Evolutionary conservation across 2,329 filamentous ascomycete species (phyloP).

Genomic region (Aspergillus fumigatus): DNA sequence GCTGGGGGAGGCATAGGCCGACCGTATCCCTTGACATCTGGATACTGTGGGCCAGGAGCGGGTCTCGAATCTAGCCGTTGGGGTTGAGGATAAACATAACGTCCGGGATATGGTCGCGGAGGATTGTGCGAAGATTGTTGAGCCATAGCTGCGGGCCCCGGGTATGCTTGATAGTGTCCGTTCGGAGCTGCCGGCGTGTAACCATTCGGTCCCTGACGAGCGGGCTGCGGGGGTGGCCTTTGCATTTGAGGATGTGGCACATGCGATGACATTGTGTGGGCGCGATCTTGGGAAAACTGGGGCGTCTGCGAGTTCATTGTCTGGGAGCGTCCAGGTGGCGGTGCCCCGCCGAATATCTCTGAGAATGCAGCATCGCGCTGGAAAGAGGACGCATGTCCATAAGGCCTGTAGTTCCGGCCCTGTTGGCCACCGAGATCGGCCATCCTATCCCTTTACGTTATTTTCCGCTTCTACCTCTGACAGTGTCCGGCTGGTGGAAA

Average conservation of each 20-base stretch:
- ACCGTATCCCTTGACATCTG: constrained; percentile 55
- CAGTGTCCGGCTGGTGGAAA: neutral
- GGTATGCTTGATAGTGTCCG: constrained; percentile 39
- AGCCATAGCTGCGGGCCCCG: constrained; percentile 28
- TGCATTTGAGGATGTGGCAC: constrained; percentile 41
- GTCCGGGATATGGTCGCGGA: constrained; percentile 59
- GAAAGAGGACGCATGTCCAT: constrained; percentile 50
- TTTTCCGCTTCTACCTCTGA: neutral
- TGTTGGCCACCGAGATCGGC: constrained; percentile 62
- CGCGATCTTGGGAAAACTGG: constrained; percentile 62
- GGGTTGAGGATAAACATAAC: constrained; percentile 67
- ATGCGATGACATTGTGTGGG: constrained; percentile 70
- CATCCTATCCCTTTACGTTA: constrained; percentile 38
- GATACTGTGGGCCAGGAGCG: constrained; percentile 48
- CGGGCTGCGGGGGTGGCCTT: constrained; percentile 37
- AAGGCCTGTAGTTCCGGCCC: constrained; percentile 56
- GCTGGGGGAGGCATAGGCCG: constrained; percentile 63
- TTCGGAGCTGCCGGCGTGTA: constrained; percentile 38
- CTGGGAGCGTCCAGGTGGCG: constrained; percentile 83
- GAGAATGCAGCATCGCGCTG: constrained; percentile 94
- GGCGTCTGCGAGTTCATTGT: constrained; percentile 83
- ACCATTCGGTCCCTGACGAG: constrained; percentile 43
- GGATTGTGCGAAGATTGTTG: constrained; percentile 56
- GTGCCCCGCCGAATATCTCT: constrained; percentile 87
- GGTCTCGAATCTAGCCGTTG: constrained; percentile 64